Evolutionary conservation across 139 green algal species (phyloP), one percentile per base, ranked within the genome.

Genomic region (Picochlorum sp.): DNA sequence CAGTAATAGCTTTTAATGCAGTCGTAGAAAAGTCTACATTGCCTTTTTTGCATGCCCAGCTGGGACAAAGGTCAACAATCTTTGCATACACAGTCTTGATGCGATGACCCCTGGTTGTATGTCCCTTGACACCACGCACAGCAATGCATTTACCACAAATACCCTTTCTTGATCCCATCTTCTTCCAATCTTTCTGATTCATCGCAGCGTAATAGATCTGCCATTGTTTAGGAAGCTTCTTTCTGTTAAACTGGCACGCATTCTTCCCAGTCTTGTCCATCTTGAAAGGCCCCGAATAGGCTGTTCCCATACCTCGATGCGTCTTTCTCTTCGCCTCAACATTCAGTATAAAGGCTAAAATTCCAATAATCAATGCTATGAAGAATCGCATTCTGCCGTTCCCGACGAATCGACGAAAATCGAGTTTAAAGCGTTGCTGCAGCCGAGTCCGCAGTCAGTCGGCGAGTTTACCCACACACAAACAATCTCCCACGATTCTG

Each of bases 21-120:
- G n/a, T 18, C 3, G 65, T 71, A 37, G 65, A 71, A 38, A 71
- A 71, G 18, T 71, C 65, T 15, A 71, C 38, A 23, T 63, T 28
- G 64, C 50, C 51, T 14, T 28, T 16, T 14, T 56, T 41, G 26
- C 34, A 50, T 15, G 16, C 52, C 49, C 58, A 65, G 23, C 41
- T 57, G 10, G 61, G 37, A 16, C 61, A 66, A 10, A 24, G 37
- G 13, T 66, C 61, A n/a, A 66, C 37, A 66, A 66, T 66, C 24
- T 66, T 66, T 16, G 15, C 18, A 28, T 58, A 58, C 15, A 41
- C 46, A 11, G 45, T n/a, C 18, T 24, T 49, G 21, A 49, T 63
- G 18, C 23, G 38, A 9, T 38, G 47, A 0, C 23, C 64, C 14
- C 45, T 26, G 14, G 52, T 64, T 30, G 47, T 62, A 10, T 64